Conservation (phyloP, 768 basidiomycete genomes). For the Rhizopogon sp. region DNA sequence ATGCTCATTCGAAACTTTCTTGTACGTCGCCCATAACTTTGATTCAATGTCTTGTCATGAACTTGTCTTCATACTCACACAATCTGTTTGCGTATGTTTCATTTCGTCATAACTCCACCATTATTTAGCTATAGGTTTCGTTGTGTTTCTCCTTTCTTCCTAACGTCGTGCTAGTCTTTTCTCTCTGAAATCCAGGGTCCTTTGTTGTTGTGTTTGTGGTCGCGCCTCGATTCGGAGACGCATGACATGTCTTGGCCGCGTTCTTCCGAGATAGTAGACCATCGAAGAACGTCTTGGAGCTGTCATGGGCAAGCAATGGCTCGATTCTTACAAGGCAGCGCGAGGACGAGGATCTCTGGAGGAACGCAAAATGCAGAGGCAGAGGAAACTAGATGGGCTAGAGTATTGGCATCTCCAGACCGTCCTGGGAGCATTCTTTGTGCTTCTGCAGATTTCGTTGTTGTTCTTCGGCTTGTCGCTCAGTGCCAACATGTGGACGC, state of each 20-base stretch:
- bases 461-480: not conserved
- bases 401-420: not conserved
- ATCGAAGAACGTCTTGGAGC: not conserved
- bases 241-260: not conserved
- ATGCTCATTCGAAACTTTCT: not conserved
- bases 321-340: not conserved
- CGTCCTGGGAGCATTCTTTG: not conserved
- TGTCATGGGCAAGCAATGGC: not conserved
- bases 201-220: too few species aligned
- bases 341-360: not conserved
- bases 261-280: not conserved
- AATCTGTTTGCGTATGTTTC: too few species aligned
- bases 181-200: too few species aligned
- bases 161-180: too few species aligned
- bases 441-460: not conserved
- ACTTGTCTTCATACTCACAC: too few species aligned
- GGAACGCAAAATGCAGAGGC: not conserved
- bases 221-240: too few species aligned
- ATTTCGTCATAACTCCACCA: too few species aligned
- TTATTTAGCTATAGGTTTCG: too few species aligned
- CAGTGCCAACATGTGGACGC: not conserved
- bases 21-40: constrained; percentile 1
- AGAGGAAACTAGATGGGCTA: not conserved
- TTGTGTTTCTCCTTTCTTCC: too few species aligned
- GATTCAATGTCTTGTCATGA: too few species aligned